These are phyloP conservation scores for Sugiyamaella sp. DNA, from an alignment of 1,139 yeast species.

Conservation along the genomic window DNA sequence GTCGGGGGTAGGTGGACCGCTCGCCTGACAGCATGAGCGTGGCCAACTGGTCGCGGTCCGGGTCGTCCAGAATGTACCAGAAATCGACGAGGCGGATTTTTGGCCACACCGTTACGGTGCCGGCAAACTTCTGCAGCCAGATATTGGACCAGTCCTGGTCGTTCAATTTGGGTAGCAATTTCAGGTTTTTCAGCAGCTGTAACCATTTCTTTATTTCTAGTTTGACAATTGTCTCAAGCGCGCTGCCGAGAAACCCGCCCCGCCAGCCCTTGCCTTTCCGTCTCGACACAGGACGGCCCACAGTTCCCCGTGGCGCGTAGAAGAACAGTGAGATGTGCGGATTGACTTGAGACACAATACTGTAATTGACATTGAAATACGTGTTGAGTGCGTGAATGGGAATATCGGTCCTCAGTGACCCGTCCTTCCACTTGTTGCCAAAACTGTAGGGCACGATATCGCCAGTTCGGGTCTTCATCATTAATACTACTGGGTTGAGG, in stretches of 20 bases:
- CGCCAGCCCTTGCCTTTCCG: conserved; percentile 60
- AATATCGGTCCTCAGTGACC: conserved; percentile 70
- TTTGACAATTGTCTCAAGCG: conserved; percentile 68
- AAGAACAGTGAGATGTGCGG: conserved; percentile 79
- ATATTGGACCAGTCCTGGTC: conserved; percentile 83
- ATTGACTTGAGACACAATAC: conserved; percentile 79
- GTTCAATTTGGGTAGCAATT: conserved; percentile 65
- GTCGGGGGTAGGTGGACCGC: conserved; percentile 64
- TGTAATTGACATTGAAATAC: conserved; percentile 76
- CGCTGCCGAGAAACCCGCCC: conserved; percentile 78
- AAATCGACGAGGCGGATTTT: conserved; percentile 61
- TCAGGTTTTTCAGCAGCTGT: conserved; percentile 64
- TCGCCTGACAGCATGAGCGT: conserved; percentile 67
- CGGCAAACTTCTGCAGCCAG: conserved; percentile 74
- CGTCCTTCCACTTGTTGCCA: conserved; percentile 78
- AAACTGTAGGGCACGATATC: conserved; percentile 65
- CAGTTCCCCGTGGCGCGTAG: conserved; percentile 79
- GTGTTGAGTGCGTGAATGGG: conserved; percentile 70
- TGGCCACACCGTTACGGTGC: conserved; percentile 79
- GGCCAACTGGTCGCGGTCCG: conserved; percentile 58
- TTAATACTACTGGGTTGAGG: conserved; percentile 76
- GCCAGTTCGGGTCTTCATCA: conserved; percentile 62
- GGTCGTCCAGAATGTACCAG: conserved; percentile 68
- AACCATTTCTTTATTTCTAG: conserved; percentile 78
- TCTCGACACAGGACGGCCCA: conserved; percentile 76